Evolutionary conservation across 2,329 filamentous ascomycete genomes (phyloP), one percentile per base, ranked within the genome.

Genomic region (Xylaria sp.): DNA sequence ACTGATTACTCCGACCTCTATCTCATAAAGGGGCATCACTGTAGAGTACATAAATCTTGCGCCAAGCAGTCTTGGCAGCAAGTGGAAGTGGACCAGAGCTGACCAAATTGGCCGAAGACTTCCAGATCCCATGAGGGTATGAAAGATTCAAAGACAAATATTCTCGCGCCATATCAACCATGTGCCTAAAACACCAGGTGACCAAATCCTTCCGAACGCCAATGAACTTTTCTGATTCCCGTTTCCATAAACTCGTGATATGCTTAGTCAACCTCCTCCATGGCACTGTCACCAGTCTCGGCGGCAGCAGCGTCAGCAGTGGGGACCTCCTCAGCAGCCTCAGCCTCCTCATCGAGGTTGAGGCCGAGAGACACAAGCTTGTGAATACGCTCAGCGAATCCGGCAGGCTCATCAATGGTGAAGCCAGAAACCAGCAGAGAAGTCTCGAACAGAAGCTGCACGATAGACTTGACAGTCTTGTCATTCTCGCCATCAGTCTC

Each of bases 361-460:
- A 99, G 88, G 78, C 96, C 96, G 72, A 99, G 91, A 77, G 95
- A 97, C 75, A 99, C 94, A 75, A 99, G 94, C 92, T 98, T 98
- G 93, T 99, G 95, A 83, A 99, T 98, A 83, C 96, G 95, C 89
- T 98, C 94, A 75, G 96, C 94, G 83, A 98, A 99, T 84, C 93
- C 92, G 77, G 96, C 94, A 74, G 96, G 96, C 90, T 99, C 96
- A 71, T 99, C 96, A 78, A 99, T 98, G 83, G 96, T 98, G 92
- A 99, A 99, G 79, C 96, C 96, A 77, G 96, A 98, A 80, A 98
- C 96, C 70, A 99, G 90, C 71, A 99, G 92, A 51, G 96, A 98
- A 76, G 96, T 99, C 91, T 99, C 96, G 86, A 96, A 99, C 78
- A 99, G 92, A 66, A 99, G 92, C 86, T 97, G 94, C 77, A 96